These are phyloP conservation scores for Neofusicoccum parvum DNA, from an alignment of 2,329 filamentous ascomycete species.

Conservation along the genomic window DNA sequence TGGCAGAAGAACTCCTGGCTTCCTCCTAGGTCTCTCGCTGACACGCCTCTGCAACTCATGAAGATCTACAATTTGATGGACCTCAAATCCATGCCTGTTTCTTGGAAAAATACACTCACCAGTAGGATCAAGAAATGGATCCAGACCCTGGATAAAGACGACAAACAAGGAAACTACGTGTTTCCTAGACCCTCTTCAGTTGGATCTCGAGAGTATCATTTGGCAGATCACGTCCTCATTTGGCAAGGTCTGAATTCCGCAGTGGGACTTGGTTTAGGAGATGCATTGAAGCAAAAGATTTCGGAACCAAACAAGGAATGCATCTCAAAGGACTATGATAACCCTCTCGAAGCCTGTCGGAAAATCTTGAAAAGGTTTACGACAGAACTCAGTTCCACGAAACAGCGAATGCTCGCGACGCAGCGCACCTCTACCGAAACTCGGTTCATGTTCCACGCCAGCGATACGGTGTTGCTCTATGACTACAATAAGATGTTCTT, in stretches of 20 bases:
- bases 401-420: constrained; percentile 20
- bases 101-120: neutral
- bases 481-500: neutral
- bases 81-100: no score
- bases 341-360: neutral
- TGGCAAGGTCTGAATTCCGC: neutral
- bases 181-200: neutral
- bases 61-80: neutral
- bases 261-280: neutral
- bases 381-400: neutral
- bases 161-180: neutral
- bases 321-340: no score
- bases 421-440: neutral
- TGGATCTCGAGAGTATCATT: neutral
- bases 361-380: neutral
- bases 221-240: constrained; percentile 7
- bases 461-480: constrained; percentile 19
- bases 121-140: neutral
- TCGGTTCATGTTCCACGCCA: constrained; percentile 18
- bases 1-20: neutral
- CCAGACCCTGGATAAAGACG: neutral
- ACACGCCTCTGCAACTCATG: neutral
- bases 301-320: no score
- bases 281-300: no score
- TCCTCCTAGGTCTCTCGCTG: neutral